Evolutionary conservation across 768 basidiomycete species (phyloP).

Genomic region (Termitomyces sp.): DNA sequence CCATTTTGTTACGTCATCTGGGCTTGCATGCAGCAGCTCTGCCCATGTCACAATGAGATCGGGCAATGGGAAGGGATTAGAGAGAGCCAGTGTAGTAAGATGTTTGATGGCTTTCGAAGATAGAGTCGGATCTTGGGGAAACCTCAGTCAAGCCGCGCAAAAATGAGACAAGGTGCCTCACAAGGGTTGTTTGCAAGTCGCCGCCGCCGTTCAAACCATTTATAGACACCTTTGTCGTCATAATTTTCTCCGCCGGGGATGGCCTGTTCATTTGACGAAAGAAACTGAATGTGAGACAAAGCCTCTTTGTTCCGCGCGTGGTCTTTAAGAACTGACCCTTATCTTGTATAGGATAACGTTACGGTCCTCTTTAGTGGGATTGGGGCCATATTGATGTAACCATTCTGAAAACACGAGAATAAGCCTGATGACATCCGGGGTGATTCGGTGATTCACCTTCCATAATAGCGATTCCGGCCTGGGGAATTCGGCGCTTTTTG

Average conservation of each 20-base stretch:
- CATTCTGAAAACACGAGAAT: slow-evolving; percentile 10
- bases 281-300: not conserved
- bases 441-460: slow-evolving; percentile 20
- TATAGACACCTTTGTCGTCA: not conserved
- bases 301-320: not conserved
- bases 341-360: slow-evolving; percentile 16
- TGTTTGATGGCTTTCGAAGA: slow-evolving; percentile 21
- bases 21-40: slow-evolving; percentile 21
- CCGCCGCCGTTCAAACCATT: slow-evolving; percentile 18
- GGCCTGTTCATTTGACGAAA: slow-evolving; percentile 6
- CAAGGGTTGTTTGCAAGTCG: not conserved
- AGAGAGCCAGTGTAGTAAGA: slow-evolving; percentile 22
- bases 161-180: not conserved
- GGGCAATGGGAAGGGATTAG: slow-evolving; percentile 22
- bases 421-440: slow-evolving; percentile 5
- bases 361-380: slow-evolving; percentile 12
- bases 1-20: slow-evolving; percentile 25
- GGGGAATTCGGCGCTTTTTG: slow-evolving; percentile 13
- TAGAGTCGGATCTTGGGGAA: slow-evolving; percentile 19
- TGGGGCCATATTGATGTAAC: slow-evolving; percentile 4
- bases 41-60: slow-evolving; percentile 33
- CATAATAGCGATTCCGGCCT: slow-evolving; percentile 18
- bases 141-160: not conserved
- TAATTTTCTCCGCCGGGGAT: slow-evolving; percentile 16
- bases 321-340: slow-evolving; percentile 6